Evolutionary conservation across 768 basidiomycete species (phyloP).

Genomic region (Tulasnella sp.): DNA sequence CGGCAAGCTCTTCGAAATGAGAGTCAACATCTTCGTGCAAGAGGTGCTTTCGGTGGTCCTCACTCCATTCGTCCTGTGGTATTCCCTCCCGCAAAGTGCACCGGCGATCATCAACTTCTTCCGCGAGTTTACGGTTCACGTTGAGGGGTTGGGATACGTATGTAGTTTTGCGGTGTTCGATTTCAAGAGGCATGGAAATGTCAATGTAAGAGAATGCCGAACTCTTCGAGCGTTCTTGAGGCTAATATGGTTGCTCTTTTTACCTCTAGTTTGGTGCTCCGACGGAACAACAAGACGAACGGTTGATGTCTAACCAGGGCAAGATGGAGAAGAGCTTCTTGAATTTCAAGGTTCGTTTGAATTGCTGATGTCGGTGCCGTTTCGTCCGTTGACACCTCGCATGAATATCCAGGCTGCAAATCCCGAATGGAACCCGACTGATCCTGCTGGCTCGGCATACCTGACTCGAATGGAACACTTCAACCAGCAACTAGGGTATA

Average conservation of each 20-base stretch:
- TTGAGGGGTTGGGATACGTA: conserved; percentile 93
- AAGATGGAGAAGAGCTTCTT: conserved; percentile 99
- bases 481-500: conserved; percentile 11
- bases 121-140: conserved; percentile 94
- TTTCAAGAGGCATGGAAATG: conserved; percentile 89
- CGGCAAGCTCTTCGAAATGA: conserved; percentile 90
- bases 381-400: not conserved
- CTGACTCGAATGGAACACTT: conserved; percentile 73
- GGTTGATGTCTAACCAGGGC: conserved; percentile 81
- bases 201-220: conserved; percentile 54
- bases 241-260: not conserved
- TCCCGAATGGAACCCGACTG: conserved; percentile 91
- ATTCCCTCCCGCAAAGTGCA: conserved; percentile 84
- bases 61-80: conserved; percentile 92
- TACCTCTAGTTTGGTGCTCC: conserved; percentile 79
- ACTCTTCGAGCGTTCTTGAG: too few relatives aligned
- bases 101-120: conserved; percentile 95
- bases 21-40: conserved; percentile 77
- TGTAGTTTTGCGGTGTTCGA: conserved; percentile 99
- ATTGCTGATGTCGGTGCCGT: conserved; percentile 20
- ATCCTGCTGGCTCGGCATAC: conserved; percentile 87
- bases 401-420: conserved; percentile 63
- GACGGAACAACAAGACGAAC: conserved; percentile 59
- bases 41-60: conserved; percentile 88
- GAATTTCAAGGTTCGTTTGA: conserved; percentile 68